phyloP scores from a whole-genome alignment of 257 asterid genomes.

The Coffea eugenioides region DNA sequence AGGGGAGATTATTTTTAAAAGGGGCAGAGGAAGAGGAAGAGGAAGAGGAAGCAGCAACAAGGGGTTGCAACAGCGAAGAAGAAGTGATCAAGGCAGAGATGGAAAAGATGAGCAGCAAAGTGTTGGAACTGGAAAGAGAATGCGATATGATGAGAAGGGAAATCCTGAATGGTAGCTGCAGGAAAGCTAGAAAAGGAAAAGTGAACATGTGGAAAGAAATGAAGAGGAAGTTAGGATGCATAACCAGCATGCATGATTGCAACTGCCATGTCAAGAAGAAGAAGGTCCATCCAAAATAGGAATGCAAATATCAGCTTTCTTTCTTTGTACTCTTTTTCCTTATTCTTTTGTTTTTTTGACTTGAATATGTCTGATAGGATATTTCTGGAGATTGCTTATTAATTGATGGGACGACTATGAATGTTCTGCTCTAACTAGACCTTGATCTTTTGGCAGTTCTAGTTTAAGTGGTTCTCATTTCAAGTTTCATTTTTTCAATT shows the following conservation, averaged over 20 bases:
- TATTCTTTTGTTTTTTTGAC: too few relatives aligned
- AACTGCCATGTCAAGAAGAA: slow-evolving; percentile 68
- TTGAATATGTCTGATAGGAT: neutral
- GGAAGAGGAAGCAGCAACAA: neutral
- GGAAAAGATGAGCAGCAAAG: slow-evolving; percentile 64
- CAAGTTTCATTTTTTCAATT: too few relatives aligned
- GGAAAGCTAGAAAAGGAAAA: slow-evolving; percentile 28
- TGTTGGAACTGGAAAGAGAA: slow-evolving; percentile 60
- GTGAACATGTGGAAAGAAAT: slow-evolving; percentile 68
- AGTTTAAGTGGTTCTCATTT: too few relatives aligned
- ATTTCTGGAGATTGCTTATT: neutral
- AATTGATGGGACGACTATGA: neutral
- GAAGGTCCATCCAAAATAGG: slow-evolving; percentile 52
- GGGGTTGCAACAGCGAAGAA: slow-evolving; percentile 25
- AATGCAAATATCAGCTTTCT: neutral
- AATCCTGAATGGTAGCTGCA: slow-evolving; percentile 33
- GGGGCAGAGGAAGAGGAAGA: slow-evolving; percentile 19
- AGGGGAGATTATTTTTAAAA: slow-evolving; percentile 18
- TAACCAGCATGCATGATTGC: slow-evolving; percentile 36
- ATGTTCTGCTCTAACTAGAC: neutral
- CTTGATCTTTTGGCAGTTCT: neutral
- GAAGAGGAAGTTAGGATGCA: slow-evolving; percentile 89
- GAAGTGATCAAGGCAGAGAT: slow-evolving; percentile 44
- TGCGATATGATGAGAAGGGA: slow-evolving; percentile 57
- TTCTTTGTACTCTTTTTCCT: neutral